Percentiles rank a stretch among this genome's conserved stretches.
Conservation (phyloP, 129 eudicot species). For the Deinandra increscens region DNA sequence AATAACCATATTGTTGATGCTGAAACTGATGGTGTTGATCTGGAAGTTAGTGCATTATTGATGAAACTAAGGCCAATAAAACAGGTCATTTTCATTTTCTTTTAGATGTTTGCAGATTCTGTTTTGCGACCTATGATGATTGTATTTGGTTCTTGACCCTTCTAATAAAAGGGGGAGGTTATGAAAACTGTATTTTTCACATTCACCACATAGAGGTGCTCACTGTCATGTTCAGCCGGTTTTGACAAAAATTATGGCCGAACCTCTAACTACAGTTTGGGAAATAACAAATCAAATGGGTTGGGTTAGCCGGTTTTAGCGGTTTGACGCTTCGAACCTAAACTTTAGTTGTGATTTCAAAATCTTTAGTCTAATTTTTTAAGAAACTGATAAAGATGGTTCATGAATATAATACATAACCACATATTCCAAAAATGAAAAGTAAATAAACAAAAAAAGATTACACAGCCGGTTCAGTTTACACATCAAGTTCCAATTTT, state of each 20-base stretch:
- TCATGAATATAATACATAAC: not conserved
- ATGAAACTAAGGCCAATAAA: conserved; percentile 89
- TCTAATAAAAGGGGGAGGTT: not conserved
- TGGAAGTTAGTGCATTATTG: conserved; percentile 67
- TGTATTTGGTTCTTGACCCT: not conserved
- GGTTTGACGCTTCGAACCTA: not conserved
- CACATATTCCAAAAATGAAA: not conserved
- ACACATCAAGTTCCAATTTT: not conserved
- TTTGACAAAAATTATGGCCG: not conserved
- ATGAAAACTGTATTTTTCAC: not conserved
- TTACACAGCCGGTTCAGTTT: not conserved
- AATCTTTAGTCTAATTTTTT: not conserved
- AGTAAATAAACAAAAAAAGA: not conserved
- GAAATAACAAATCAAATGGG: not conserved
- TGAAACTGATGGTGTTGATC: conserved; percentile 57
- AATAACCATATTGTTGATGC: conserved; percentile 45
- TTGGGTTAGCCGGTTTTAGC: not conserved
- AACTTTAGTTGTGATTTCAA: not conserved
- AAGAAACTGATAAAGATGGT: not conserved
- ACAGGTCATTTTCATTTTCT: conserved; percentile 50
- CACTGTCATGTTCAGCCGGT: not conserved
- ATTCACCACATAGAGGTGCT: not conserved
- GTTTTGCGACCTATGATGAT: not conserved
- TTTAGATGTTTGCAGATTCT: conserved; percentile 3
- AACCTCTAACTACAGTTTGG: not conserved